A percentile compares a stretch with the other conserved stretches of the same genome.
phyloP scores from a whole-genome alignment of 73 alveolate genomes.

The Paramecium biaurelia region DNA sequence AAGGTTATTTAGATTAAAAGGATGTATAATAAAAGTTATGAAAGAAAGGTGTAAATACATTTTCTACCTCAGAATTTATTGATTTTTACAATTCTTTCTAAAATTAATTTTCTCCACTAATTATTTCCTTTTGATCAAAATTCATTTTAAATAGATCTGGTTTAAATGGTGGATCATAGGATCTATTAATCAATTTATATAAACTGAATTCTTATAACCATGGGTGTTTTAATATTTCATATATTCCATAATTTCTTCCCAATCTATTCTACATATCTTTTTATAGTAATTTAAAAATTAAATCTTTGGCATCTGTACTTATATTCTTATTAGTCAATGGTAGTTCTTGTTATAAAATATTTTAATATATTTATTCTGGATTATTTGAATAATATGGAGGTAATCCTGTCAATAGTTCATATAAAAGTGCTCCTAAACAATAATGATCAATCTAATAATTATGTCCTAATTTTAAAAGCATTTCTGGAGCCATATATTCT shows the following conservation, averaged over 20 bases:
- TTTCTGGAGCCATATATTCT: conserved; percentile 77
- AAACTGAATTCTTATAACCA: conserved; percentile 52
- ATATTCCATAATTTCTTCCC: conserved; percentile 71
- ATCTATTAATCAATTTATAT: conserved; percentile 20
- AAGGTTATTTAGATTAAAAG: neutral
- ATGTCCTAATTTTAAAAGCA: conserved; percentile 69
- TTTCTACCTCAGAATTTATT: neutral
- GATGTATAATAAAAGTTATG: neutral
- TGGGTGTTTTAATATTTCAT: conserved; percentile 63
- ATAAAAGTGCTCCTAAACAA: conserved; percentile 69
- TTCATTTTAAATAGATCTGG: conserved; percentile 57
- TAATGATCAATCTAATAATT: conserved; percentile 70
- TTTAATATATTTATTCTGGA: conserved; percentile 63
- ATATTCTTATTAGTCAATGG: conserved; percentile 21
- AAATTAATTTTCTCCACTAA: conserved; percentile 52
- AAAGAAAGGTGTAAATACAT: neutral
- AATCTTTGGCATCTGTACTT: conserved; percentile 65
- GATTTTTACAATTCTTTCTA: conserved; percentile 34
- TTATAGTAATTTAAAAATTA: conserved; percentile 71
- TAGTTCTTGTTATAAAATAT: conserved; percentile 59
- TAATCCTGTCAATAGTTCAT: conserved; percentile 69
- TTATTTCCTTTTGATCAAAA: conserved; percentile 51
- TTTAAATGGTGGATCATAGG: conserved; percentile 61
- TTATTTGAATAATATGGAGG: conserved; percentile 69
- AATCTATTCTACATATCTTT: conserved; percentile 85